These are phyloP conservation scores for Tritrichomonas foetus DNA, from an alignment of 208 protist species.

Conservation along the genomic window DNA sequence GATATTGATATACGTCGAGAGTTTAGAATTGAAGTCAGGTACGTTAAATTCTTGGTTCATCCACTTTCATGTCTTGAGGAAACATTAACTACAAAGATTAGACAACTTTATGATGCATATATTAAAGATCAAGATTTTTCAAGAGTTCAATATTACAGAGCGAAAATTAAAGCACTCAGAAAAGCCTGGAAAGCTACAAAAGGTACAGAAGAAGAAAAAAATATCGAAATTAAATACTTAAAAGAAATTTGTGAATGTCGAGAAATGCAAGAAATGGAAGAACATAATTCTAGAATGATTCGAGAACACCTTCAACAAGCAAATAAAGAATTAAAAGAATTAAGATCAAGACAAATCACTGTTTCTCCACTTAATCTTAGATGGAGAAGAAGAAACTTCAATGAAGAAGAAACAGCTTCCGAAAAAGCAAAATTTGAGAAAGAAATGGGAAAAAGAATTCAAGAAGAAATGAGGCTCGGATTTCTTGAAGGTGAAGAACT, in stretches of 20 bases:
- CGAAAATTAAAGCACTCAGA: neutral
- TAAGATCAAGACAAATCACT: neutral
- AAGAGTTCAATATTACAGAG: neutral
- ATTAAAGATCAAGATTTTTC: neutral
- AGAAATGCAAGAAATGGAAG: neutral
- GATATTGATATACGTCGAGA: neutral
- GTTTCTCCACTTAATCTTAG: neutral
- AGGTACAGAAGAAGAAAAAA: neutral
- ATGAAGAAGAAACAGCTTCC: neutral
- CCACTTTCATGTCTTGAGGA: conserved; percentile 1
- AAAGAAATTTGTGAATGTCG: neutral
- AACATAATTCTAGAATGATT: neutral
- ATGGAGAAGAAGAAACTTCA: neutral
- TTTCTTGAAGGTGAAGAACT: neutral
- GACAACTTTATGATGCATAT: neutral
- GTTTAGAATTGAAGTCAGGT: neutral
- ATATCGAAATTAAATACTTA: neutral
- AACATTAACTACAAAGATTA: neutral
- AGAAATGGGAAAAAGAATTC: neutral
- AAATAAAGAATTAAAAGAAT: neutral
- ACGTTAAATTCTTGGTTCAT: conserved; percentile 3
- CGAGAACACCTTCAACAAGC: neutral
- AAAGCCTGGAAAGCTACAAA: neutral
- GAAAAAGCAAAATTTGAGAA: neutral
- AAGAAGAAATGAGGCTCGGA: neutral